These are phyloP conservation scores for Ophiobolus disseminans DNA, from an alignment of 2,329 filamentous ascomycete genomes.

Conservation along the genomic window DNA sequence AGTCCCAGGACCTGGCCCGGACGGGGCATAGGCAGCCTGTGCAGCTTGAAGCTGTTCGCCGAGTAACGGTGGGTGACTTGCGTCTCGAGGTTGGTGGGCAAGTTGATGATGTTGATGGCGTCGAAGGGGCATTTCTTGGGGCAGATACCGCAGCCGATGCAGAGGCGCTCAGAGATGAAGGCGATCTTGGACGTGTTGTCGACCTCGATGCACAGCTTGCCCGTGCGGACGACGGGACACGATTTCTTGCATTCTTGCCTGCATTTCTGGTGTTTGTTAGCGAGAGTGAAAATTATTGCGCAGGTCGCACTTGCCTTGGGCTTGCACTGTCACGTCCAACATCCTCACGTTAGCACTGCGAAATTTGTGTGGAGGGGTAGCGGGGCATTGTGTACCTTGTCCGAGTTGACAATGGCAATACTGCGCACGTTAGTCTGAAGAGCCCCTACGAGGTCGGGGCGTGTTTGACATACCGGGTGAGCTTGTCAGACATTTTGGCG, in stretches of 20 bases:
- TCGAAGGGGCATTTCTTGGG: constrained; percentile 99
- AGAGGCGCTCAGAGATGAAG: constrained; percentile 95
- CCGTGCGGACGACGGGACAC: constrained; percentile 94
- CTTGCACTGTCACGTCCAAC: constrained; percentile 73
- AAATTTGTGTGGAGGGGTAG: constrained; percentile 52
- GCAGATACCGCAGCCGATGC: constrained; percentile 99
- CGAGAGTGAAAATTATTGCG: constrained; percentile 20
- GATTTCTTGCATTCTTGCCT: constrained; percentile 99
- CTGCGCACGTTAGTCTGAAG: constrained; percentile 49
- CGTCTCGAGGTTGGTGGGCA: constrained; percentile 98
- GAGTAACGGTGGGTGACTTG: constrained; percentile 99
- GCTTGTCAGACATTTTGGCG: constrained; percentile 80
- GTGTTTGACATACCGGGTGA: constrained; percentile 76
- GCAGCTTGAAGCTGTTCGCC: constrained; percentile 99
- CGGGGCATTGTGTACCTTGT: constrained; percentile 77
- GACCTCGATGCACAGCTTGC: constrained; percentile 98
- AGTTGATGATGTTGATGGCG: constrained; percentile 99
- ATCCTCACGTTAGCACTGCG: constrained; percentile 42
- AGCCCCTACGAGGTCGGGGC: background rate
- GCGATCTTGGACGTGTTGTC: constrained; percentile 86
- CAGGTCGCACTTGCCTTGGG: constrained; percentile 69
- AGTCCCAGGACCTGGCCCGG: constrained; percentile 95
- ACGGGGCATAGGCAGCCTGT: constrained; percentile 92
- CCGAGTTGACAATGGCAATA: constrained; percentile 98
- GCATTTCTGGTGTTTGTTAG: constrained; percentile 75